Conservation (phyloP, 179 eudicot species). For the Spinacia oleracea region DNA sequence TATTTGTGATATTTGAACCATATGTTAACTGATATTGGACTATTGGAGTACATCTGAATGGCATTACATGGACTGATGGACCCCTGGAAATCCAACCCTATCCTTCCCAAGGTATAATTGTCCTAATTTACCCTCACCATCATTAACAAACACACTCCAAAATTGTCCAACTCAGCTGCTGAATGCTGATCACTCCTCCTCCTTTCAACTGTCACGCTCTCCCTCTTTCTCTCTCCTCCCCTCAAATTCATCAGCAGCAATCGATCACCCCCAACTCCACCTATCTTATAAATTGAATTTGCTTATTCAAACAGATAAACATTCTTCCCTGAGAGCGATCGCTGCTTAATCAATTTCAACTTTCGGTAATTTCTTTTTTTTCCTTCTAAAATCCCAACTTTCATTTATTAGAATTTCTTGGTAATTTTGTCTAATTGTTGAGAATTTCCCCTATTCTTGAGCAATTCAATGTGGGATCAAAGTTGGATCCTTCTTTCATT, state of each 20-base stretch:
- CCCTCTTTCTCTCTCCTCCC: not conserved
- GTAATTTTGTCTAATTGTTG: not conserved
- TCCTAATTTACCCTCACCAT: not conserved
- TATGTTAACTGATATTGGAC: too few species aligned
- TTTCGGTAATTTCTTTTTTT: not conserved
- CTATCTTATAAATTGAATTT: not conserved
- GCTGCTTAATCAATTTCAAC: not conserved
- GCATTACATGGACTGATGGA: not conserved
- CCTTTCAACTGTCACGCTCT: constrained; percentile 4
- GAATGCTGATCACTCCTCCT: constrained; percentile 5
- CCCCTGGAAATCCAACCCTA: constrained; percentile 7
- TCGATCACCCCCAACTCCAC: not conserved
- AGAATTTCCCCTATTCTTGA: not conserved
- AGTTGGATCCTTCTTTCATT: not conserved
- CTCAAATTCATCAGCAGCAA: not conserved
- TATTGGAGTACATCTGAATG: too few species aligned
- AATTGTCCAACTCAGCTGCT: constrained; percentile 2
- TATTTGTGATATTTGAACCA: too few species aligned
- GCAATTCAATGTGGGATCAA: constrained; percentile 1
- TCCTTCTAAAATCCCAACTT: not conserved
- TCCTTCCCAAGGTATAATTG: not conserved
- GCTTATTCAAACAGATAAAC: too few species aligned
- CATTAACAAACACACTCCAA: not conserved
- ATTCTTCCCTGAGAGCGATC: not conserved
- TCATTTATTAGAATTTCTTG: not conserved